Evolutionary conservation across 2,329 filamentous ascomycete species (phyloP).

Genomic region (Penicillium sp.): DNA sequence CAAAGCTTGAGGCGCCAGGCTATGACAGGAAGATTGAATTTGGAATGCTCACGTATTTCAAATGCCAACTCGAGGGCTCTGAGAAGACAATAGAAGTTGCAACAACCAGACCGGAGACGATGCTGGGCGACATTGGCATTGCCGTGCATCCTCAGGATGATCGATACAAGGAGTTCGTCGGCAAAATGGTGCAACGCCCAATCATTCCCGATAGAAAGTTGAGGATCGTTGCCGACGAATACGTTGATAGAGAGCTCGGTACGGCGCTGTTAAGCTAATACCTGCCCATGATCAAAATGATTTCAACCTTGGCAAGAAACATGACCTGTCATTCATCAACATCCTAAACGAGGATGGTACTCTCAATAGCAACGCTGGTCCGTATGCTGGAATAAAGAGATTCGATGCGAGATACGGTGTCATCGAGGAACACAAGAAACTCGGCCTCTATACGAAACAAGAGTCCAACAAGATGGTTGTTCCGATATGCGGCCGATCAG

Average conservation of each 20-base stretch:
- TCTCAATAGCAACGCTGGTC: slow-evolving; percentile 76
- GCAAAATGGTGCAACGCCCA: background rate
- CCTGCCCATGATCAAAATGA: slow-evolving; percentile 93
- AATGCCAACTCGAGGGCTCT: too few relatives aligned
- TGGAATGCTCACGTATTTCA: too few relatives aligned
- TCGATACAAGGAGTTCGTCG: background rate
- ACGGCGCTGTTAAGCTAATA: slow-evolving; percentile 95
- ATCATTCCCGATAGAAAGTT: background rate
- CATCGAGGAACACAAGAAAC: slow-evolving; percentile 74
- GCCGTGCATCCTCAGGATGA: background rate
- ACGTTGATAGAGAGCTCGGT: slow-evolving; percentile 63
- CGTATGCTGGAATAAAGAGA: slow-evolving; percentile 77
- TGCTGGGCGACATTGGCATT: too few relatives aligned
- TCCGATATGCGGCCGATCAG: slow-evolving; percentile 76
- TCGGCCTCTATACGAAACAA: slow-evolving; percentile 83
- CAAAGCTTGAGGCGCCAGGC: too few relatives aligned
- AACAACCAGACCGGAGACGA: too few relatives aligned
- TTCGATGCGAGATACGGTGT: slow-evolving; percentile 86
- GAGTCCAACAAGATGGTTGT: slow-evolving; percentile 92
- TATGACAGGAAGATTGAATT: too few relatives aligned
- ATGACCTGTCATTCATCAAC: slow-evolving; percentile 84
- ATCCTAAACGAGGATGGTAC: slow-evolving; percentile 85
- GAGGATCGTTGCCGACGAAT: background rate
- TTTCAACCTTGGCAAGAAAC: slow-evolving; percentile 73
- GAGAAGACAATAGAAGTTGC: too few relatives aligned